Evolutionary conservation across 306 rosid genomes (phyloP).

Genomic region (Spatholobus suberectus): DNA sequence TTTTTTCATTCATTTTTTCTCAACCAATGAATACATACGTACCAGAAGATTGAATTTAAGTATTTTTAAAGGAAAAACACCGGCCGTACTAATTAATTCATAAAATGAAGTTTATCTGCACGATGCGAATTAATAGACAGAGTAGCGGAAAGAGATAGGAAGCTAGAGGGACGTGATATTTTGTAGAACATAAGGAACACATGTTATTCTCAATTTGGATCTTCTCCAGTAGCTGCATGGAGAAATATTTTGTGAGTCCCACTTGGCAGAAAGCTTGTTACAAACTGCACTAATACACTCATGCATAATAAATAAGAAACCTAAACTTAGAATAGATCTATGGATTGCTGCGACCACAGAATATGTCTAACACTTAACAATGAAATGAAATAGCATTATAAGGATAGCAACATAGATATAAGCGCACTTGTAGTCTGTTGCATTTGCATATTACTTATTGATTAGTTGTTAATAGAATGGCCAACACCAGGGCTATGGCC

Average conservation of each 20-base stretch:
- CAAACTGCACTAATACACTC: not conserved
- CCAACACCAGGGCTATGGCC: conserved; percentile 94
- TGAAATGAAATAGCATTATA: conserved; percentile 26
- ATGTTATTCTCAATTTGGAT: not conserved
- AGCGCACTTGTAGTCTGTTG: not conserved
- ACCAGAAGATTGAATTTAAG: not conserved
- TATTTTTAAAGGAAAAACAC: no score
- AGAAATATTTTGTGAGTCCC: not conserved
- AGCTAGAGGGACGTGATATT: not conserved
- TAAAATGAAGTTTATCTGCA: not conserved
- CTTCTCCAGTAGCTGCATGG: not conserved
- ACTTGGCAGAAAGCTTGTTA: not conserved
- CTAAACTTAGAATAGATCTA: not conserved
- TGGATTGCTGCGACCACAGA: not conserved
- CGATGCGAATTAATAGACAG: not conserved
- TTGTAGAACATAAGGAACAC: not conserved
- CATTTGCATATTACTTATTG: conserved; percentile 4
- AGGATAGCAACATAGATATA: not conserved
- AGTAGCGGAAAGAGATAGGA: not conserved
- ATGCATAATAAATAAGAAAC: conserved; percentile 6
- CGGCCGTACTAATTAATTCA: not conserved
- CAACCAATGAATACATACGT: not conserved
- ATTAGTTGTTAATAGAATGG: conserved; percentile 61
- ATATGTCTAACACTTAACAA: conserved; percentile 10
- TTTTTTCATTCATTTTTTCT: not conserved